Base-by-base conservation (phyloP, 1,139 yeast species). In the Hyphopichia fennica region DNA sequence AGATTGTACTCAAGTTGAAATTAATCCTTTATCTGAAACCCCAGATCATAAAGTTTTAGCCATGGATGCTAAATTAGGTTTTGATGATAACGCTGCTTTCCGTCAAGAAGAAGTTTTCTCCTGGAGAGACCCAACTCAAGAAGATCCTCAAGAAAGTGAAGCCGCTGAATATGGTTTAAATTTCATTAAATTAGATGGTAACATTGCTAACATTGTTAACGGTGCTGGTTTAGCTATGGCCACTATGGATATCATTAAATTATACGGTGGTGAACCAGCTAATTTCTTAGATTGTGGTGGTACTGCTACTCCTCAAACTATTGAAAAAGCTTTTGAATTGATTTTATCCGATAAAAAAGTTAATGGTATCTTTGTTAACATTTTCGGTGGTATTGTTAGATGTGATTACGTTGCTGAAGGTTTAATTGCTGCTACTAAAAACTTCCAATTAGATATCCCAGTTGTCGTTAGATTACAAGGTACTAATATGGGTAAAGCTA, bases 141-240 rank as follows among this genome's bases (percentile, higher is more conserved):
- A 95, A 75, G 98, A 95, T 72, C 93, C 98, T 41, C 95, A 91
- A 68, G 99, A 93, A 75, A 89, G 87, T 55, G 86, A 82, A 67
- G 99, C 99, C 52, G 78, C 95, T 58, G 74, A 87, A 67, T 86
- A 84, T 63, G 95, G 91, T 58, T 82, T 93, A 65, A 93, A 93
- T 78, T 95, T 93, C 69, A 95, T 93, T 77, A 93, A 95, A 77
- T 84, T 93, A 64, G 95, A 93, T 65, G 99, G 99, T 70, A 88
- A 89, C 79, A 91, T 93, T 63, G 99, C 99, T 61, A 93, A 96
- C 78, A 79, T 93, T 53, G 99, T 93, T 65, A 93, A 93, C 70
- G 99, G 99, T 77, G 99, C 99, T 45, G 99, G 99, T 72, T 82
- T 93, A 63, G 99, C 99, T 60, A 93, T 93, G 99, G 99, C 99